Evolutionary conservation across 768 basidiomycete genomes (phyloP).

Genomic region (Agaricus sinodeliciosus): DNA sequence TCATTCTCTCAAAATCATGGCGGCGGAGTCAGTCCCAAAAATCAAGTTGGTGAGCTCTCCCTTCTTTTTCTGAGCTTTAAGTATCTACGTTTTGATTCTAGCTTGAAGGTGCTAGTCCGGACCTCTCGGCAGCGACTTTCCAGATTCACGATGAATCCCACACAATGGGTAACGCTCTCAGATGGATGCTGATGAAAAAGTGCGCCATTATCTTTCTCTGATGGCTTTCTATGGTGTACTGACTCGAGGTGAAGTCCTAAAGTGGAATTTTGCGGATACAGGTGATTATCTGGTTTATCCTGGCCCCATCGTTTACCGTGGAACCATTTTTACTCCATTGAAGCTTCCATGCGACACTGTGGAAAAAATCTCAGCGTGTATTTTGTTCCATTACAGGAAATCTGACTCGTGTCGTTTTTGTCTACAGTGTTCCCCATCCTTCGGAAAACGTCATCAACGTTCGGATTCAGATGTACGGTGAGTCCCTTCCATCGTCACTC

Average conservation of each 20-base stretch:
- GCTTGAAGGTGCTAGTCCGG: conserved; percentile 79
- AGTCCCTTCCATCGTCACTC: conserved; percentile 22
- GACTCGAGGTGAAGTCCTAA: conserved; percentile 57
- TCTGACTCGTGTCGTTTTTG: conserved; percentile 2
- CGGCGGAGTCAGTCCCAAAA: conserved; percentile 34
- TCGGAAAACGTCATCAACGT: conserved; percentile 95
- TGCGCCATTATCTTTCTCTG: conserved; percentile 28
- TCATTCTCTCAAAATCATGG: conserved; percentile 13
- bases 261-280: conserved; percentile 98
- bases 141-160: conserved; percentile 92
- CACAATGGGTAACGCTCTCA: conserved; percentile 88
- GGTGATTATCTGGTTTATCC: conserved; percentile 33
- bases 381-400: not conserved
- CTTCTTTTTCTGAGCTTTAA: not conserved
- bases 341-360: not conserved
- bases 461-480: conserved; percentile 99
- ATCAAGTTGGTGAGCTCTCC: conserved; percentile 30
- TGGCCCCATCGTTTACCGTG: conserved; percentile 1
- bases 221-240: not conserved
- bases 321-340: conserved; percentile 4
- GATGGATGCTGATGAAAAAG: conserved; percentile 99
- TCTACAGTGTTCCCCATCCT: conserved; percentile 79
- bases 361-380: not conserved
- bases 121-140: conserved; percentile 86
- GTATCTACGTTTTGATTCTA: conserved; percentile 20